Conservation (phyloP, 306 rosid species). For the Cucurbita moschata region DNA sequence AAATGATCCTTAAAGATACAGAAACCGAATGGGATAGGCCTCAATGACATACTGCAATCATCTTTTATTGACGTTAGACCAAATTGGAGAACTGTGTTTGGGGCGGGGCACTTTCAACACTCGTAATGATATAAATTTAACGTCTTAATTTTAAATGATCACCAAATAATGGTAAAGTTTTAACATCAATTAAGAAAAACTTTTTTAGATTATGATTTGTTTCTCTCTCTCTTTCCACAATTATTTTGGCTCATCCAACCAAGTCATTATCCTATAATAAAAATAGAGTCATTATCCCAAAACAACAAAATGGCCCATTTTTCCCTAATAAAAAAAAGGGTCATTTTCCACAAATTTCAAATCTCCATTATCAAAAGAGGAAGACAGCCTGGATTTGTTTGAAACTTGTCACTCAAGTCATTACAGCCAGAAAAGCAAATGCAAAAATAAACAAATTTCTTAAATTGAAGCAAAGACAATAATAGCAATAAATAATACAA, state of each 20-base stretch:
- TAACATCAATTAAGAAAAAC: not conserved
- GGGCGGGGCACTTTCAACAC: no score
- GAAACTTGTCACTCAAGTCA: conserved; percentile 3
- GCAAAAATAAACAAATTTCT: not conserved
- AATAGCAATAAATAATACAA: not conserved
- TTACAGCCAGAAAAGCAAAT: not conserved
- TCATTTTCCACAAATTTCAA: not conserved
- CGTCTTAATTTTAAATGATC: no score
- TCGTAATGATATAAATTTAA: no score
- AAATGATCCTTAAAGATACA: no score
- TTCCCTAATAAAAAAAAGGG: not conserved
- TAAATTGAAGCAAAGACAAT: not conserved
- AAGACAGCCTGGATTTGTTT: not conserved
- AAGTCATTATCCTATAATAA: not conserved
- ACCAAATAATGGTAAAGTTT: no score
- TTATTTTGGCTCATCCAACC: not conserved
- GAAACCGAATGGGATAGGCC: no score
- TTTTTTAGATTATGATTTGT: not conserved
- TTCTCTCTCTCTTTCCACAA: not conserved
- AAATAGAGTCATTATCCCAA: not conserved
- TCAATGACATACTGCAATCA: no score
- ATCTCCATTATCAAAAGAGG: not conserved
- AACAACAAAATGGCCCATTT: no score
- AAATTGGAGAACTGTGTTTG: no score
- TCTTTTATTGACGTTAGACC: no score